phyloP scores from a whole-genome alignment of 2,329 filamentous ascomycete species.

The Aureobasidium zeae region DNA sequence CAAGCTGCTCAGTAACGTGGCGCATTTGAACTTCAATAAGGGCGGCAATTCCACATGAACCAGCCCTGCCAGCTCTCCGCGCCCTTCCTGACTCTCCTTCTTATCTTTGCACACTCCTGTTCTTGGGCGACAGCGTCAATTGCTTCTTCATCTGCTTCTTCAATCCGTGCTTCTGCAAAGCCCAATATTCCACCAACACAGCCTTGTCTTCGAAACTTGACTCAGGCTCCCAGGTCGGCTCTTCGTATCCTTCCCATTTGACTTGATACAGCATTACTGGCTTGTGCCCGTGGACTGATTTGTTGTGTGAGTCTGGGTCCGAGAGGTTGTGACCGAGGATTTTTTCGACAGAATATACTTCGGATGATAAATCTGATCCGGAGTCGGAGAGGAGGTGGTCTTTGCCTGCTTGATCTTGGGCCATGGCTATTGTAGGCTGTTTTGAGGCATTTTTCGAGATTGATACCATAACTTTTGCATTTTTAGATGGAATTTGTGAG shows the following conservation, averaged over 20 bases:
- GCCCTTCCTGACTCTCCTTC: too few species aligned
- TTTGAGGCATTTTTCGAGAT: neutral
- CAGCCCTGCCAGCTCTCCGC: too few species aligned
- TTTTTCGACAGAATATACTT: conserved; percentile 22
- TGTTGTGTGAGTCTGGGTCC: conserved; percentile 25
- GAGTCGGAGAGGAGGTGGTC: conserved; percentile 17
- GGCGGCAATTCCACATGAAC: too few species aligned
- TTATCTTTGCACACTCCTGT: too few species aligned
- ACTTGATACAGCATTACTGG: conserved; percentile 27
- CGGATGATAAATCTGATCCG: neutral
- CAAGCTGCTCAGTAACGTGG: too few species aligned
- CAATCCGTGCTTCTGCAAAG: neutral
- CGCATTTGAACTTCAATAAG: too few species aligned
- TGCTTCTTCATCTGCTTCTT: neutral
- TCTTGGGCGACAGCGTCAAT: too few species aligned
- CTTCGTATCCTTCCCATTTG: conserved; percentile 27
- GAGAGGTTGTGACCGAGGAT: conserved; percentile 25
- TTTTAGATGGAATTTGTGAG: neutral
- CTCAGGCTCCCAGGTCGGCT: conserved; percentile 28
- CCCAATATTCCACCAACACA: conserved; percentile 23
- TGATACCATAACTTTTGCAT: neutral
- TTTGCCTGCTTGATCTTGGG: neutral
- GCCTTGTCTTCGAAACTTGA: conserved; percentile 25
- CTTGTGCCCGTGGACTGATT: conserved; percentile 19
- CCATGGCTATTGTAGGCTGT: too few species aligned